These are phyloP conservation scores for Salix purpurea DNA, from an alignment of 345 rosid genomes.

Conservation along the genomic window DNA sequence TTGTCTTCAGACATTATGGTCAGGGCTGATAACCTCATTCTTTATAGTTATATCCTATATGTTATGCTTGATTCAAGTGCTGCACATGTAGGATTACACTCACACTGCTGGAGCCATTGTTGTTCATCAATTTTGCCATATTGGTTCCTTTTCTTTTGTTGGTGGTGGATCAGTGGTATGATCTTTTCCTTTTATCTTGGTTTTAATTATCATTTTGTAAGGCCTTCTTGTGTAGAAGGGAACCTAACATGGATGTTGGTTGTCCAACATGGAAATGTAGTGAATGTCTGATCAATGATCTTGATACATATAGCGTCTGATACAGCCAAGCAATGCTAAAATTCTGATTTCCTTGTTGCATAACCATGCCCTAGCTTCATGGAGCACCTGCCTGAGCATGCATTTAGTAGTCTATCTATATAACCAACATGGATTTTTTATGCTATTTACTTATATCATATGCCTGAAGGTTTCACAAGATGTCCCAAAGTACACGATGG, in stretches of 20 bases:
- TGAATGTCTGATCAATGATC: not conserved
- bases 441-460: not conserved
- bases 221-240: not conserved
- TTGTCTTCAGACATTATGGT: not conserved
- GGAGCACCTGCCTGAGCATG: not conserved
- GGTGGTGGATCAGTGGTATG: slow-evolving; percentile 96
- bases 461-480: slow-evolving; percentile 75
- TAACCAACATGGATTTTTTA: not conserved
- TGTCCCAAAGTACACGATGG: slow-evolving; percentile 88
- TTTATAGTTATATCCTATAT: not conserved
- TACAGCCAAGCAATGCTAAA: not conserved
- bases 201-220: not conserved
- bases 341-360: not conserved
- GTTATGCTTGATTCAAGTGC: slow-evolving; percentile 24
- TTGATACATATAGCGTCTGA: not conserved
- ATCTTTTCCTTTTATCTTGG: slow-evolving; percentile 12
- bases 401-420: too few relatives aligned
- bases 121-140: slow-evolving; percentile 83
- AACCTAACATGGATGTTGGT: not conserved
- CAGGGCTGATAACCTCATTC: not conserved
- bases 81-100: slow-evolving; percentile 54
- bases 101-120: slow-evolving; percentile 83
- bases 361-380: not conserved
- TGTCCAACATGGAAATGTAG: not conserved
- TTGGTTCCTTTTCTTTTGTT: slow-evolving; percentile 74